phyloP scores from a whole-genome alignment of 768 basidiomycete species.

The Strobilomyces dryophilus region DNA sequence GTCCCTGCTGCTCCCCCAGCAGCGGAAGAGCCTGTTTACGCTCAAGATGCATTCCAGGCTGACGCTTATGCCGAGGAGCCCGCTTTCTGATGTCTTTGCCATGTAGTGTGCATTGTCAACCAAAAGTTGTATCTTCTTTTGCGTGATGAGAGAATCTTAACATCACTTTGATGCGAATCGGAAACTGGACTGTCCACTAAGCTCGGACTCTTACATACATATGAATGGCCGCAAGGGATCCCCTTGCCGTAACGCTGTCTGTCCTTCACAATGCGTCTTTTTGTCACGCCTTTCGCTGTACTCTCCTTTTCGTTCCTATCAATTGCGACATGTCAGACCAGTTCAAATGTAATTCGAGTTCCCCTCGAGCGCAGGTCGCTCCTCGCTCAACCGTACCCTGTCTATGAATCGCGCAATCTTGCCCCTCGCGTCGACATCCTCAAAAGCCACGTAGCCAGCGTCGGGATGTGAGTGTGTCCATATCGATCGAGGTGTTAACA shows the following conservation, averaged over 20 bases:
- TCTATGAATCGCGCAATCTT: not conserved
- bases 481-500: not conserved
- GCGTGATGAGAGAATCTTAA: not conserved
- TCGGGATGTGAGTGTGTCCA: constrained; percentile 18
- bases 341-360: constrained; percentile 12
- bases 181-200: not conserved
- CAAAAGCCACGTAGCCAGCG: constrained; percentile 9
- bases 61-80: constrained; percentile 47
- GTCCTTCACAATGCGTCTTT: constrained; percentile 18
- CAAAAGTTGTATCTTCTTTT: constrained; percentile 13
- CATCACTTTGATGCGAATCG: too few species aligned
- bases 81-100: constrained; percentile 48
- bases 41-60: constrained; percentile 34
- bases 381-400: not conserved
- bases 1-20: constrained; percentile 47
- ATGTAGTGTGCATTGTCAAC: constrained; percentile 15
- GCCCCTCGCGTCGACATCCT: constrained; percentile 6
- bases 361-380: constrained; percentile 21
- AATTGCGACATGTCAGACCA: not conserved
- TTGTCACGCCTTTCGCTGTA: constrained; percentile 10
- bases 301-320: constrained; percentile 16
- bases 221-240: not conserved
- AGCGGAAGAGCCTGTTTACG: constrained; percentile 45
- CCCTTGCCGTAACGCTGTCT: not conserved
- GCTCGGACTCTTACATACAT: not conserved